Percentiles rank a stretch among this genome's conserved stretches.
phyloP scores from a whole-genome alignment of 768 basidiomycete genomes.

The Filobasidium floriforme region DNA sequence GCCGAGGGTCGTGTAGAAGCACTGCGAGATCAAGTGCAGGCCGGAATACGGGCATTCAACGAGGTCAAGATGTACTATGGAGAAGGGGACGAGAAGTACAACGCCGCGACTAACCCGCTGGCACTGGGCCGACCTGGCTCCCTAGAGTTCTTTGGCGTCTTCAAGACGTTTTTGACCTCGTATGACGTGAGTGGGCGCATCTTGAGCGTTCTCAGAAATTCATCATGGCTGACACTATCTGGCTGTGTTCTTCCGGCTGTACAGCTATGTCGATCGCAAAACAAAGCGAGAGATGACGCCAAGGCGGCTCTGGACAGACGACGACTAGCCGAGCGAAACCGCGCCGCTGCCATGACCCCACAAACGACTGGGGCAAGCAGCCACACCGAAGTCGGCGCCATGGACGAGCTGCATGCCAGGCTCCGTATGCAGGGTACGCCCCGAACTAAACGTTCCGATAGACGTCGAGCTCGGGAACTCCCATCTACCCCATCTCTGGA shows the following conservation, averaged over 20 bases:
- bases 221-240: conserved; percentile 1
- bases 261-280: conserved; percentile 82
- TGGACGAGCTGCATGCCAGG: conserved; percentile 39
- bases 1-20: conserved; percentile 71
- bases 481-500: conserved; percentile 17
- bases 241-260: neutral
- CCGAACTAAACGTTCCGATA: conserved; percentile 32
- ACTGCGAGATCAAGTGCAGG: conserved; percentile 74
- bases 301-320: conserved; percentile 61
- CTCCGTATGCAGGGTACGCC: conserved; percentile 44
- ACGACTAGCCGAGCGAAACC: conserved; percentile 48
- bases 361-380: conserved; percentile 38
- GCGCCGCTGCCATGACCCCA: conserved; percentile 36
- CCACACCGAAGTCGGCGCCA: conserved; percentile 27
- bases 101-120: conserved; percentile 24
- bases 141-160: conserved; percentile 88
- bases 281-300: conserved; percentile 66
- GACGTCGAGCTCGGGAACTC: conserved; percentile 28
- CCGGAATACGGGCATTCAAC: conserved; percentile 71
- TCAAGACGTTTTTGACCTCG: conserved; percentile 93
- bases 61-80: conserved; percentile 87
- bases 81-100: conserved; percentile 68
- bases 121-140: conserved; percentile 46
- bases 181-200: conserved; percentile 50
- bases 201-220: neutral